Evolutionary conservation across 495 filamentous ascomycete species (phyloP).

Genomic region (Podospora didyma): DNA sequence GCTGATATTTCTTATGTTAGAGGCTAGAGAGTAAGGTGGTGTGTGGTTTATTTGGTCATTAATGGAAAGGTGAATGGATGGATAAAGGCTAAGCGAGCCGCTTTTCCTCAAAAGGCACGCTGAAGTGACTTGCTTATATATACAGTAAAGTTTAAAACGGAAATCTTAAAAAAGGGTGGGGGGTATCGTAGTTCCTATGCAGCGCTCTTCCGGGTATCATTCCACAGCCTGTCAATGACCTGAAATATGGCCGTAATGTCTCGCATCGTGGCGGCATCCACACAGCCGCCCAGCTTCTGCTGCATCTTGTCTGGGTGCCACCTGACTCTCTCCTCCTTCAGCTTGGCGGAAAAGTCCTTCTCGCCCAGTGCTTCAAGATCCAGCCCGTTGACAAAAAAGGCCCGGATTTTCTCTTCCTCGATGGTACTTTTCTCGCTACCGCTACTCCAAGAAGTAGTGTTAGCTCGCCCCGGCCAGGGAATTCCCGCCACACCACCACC

Average conservation of each 20-base stretch:
- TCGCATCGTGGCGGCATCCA: constrained; percentile 64
- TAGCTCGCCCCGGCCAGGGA: constrained; percentile 73
- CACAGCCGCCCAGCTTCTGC: constrained; percentile 71
- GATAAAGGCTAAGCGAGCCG: too few relatives aligned
- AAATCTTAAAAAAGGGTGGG: neutral
- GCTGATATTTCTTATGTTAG: too few relatives aligned
- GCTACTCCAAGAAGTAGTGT: constrained; percentile 24
- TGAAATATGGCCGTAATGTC: constrained; percentile 88
- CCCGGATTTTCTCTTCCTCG: constrained; percentile 26
- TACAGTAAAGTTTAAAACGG: too few relatives aligned
- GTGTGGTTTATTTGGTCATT: too few relatives aligned
- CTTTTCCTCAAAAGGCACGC: too few relatives aligned
- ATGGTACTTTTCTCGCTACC: neutral
- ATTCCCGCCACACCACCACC: constrained; percentile 44
- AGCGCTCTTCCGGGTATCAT: constrained; percentile 42
- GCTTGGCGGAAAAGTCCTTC: constrained; percentile 52
- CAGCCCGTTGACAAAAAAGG: constrained; percentile 41
- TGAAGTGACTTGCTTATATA: too few relatives aligned
- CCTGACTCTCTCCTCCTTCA: constrained; percentile 83
- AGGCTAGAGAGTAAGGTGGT: too few relatives aligned
- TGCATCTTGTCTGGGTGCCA: constrained; percentile 99
- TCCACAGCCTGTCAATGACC: constrained; percentile 81
- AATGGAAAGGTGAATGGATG: too few relatives aligned
- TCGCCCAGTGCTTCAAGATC: constrained; percentile 54
- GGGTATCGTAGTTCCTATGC: neutral